phyloP scores from a whole-genome alignment of 1,284 basidiomycete species.

The Pseudozyma thailandica region DNA sequence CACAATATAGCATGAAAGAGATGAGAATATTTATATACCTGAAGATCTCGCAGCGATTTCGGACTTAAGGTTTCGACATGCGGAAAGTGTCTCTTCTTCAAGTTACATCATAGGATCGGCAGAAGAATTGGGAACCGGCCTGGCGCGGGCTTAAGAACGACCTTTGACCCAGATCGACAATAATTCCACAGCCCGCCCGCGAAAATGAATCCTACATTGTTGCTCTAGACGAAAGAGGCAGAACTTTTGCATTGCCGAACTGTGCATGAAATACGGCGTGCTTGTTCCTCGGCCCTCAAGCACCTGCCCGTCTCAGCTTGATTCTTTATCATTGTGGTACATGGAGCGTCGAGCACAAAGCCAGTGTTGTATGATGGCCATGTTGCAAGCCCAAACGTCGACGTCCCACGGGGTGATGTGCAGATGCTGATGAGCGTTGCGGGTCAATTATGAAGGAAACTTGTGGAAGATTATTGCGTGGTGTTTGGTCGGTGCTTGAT shows the following conservation, averaged over 20 bases:
- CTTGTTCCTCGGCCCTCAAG: not conserved
- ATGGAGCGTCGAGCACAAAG: no score
- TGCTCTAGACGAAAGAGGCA: not conserved
- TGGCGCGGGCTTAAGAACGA: not conserved
- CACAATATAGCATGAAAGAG: not conserved
- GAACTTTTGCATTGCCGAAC: slow-evolving; percentile 17
- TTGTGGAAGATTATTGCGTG: slow-evolving; percentile 5
- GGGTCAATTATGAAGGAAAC: no score
- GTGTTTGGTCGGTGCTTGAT: not conserved
- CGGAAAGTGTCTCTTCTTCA: not conserved
- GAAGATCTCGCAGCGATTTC: slow-evolving; percentile 1
- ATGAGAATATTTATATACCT: not conserved
- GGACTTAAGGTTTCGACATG: slow-evolving; percentile 10
- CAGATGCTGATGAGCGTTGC: no score
- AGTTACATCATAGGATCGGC: not conserved
- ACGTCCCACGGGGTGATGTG: no score
- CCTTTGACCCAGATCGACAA: slow-evolving; percentile 1
- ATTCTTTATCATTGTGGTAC: no score
- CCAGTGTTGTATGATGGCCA: no score
- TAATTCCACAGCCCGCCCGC: not conserved
- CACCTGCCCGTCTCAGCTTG: not conserved
- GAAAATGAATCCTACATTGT: not conserved
- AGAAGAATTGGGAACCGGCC: slow-evolving; percentile 2
- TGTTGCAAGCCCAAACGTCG: no score
- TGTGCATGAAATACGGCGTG: slow-evolving; percentile 1